Conservation (phyloP, 768 basidiomycete genomes). For the Russula ochroleuca region DNA sequence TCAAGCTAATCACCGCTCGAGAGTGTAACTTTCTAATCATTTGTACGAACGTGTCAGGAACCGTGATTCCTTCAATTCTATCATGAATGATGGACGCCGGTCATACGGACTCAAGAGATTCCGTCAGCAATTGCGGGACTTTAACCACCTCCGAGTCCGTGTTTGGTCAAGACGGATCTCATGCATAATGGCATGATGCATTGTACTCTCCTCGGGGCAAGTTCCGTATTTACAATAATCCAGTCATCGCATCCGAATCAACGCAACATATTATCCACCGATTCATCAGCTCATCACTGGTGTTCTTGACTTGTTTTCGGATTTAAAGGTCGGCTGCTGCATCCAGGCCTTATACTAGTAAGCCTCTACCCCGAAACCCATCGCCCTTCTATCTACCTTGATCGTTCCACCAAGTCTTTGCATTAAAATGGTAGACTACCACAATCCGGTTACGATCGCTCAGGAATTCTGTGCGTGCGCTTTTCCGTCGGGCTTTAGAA, state of each 20-base stretch:
- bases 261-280: no score
- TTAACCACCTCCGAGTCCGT: conserved; percentile 56
- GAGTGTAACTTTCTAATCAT: conserved; percentile 33
- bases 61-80: conserved; percentile 57
- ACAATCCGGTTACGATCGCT: not conserved
- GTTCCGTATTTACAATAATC: conserved; percentile 49
- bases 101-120: conserved; percentile 32
- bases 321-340: no score
- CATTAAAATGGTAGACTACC: conserved; percentile 7
- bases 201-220: conserved; percentile 30
- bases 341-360: no score
- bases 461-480: not conserved
- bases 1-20: conserved; percentile 49
- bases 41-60: conserved; percentile 33
- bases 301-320: no score
- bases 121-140: conserved; percentile 44
- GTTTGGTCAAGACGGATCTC: conserved; percentile 50
- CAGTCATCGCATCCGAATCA: no score
- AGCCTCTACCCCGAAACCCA: not conserved
- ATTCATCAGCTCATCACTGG: no score
- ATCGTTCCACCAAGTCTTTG: not conserved
- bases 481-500: not conserved
- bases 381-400: not conserved
- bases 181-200: no score
- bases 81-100: conserved; percentile 49